Evolutionary conservation across 768 basidiomycete genomes (phyloP).

Genomic region (Epithele typhae): DNA sequence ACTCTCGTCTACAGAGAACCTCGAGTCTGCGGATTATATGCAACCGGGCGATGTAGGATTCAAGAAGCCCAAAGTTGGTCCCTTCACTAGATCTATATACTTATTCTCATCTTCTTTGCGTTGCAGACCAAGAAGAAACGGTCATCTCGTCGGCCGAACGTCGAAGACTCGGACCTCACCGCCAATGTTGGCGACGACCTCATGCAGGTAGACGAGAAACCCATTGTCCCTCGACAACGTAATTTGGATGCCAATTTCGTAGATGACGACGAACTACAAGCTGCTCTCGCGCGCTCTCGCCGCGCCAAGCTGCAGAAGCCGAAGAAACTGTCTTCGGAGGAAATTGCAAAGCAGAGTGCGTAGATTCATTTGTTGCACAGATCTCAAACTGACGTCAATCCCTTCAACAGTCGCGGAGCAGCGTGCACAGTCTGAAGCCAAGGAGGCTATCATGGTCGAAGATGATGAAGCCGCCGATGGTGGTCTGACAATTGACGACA

Average conservation of each 20-base stretch:
- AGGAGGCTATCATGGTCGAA: constrained; percentile 41
- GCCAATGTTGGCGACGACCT: constrained; percentile 40
- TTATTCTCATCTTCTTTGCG: not conserved
- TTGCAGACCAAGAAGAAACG: constrained; percentile 90
- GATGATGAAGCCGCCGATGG: constrained; percentile 42
- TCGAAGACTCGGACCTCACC: constrained; percentile 46
- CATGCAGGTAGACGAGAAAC: constrained; percentile 81
- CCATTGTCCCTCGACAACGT: constrained; percentile 60
- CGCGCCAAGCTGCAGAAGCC: constrained; percentile 74
- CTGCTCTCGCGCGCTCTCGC: constrained; percentile 81
- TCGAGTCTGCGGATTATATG: constrained; percentile 82
- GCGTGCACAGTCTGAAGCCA: constrained; percentile 45
- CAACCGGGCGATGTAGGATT: constrained; percentile 92
- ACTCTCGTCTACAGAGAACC: constrained; percentile 55
- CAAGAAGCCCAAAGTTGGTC: constrained; percentile 83
- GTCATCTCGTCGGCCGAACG: constrained; percentile 54
- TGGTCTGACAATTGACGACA: constrained; percentile 90
- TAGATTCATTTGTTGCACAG: constrained; percentile 5
- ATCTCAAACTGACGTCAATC: not conserved
- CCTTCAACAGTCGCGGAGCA: constrained; percentile 59
- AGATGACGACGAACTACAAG: constrained; percentile 97
- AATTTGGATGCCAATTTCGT: constrained; percentile 88
- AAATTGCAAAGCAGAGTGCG: constrained; percentile 67
- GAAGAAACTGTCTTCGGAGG: constrained; percentile 77
- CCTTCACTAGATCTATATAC: too few relatives aligned